Evolutionary conservation across 83 land plant species (phyloP), one percentile per base, ranked within the genome.

Genomic region (Larix sibirica): DNA sequence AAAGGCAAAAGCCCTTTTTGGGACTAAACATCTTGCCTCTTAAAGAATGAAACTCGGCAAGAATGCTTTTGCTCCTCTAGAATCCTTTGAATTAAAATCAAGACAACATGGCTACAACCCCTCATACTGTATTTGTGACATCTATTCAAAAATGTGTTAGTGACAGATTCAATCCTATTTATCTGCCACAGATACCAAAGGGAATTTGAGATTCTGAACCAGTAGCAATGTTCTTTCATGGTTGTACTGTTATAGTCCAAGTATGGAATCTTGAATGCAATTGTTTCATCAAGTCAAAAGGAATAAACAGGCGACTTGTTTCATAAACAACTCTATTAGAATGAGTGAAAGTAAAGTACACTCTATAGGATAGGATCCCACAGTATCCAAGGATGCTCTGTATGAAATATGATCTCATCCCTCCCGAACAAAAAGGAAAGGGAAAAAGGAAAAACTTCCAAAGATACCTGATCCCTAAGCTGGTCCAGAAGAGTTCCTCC

Each of bases 401-500:
- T 38, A 71, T 71, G 6, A 20, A 71, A 71, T 71, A 14, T 33
- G 75, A 40, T 71, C 20, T n/a, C 18, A 42, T 42, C 77, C 17
- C 77, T 33, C 47, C 76, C 42, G 24, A 40, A 71, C 40, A 36
- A 38, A 33, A 69, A 4, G 1, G 18, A 18, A 18, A 0, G 26
- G 14, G 13, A 38, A 62, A 42, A 62, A 64, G 40, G 38, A 68
- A 28, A 62, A 65, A 65, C 26, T 13, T 40, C 13, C 7, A 81
- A 77, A 77, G 63, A 28, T 77, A 91, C 99, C 98, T 97, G 99
- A 82, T 97, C 99, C 82, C 87, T 91, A 54, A 97, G 89, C 87
- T 97, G 99, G 42, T 95, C 93, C 77, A 97, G 92, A 23, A 97
- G 87, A 59, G 99, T 95, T 31, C 91, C 90, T 71, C 99, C 99